phyloP scores from a whole-genome alignment of 2,329 filamentous ascomycete species.

The Sporothrix sp. region DNA sequence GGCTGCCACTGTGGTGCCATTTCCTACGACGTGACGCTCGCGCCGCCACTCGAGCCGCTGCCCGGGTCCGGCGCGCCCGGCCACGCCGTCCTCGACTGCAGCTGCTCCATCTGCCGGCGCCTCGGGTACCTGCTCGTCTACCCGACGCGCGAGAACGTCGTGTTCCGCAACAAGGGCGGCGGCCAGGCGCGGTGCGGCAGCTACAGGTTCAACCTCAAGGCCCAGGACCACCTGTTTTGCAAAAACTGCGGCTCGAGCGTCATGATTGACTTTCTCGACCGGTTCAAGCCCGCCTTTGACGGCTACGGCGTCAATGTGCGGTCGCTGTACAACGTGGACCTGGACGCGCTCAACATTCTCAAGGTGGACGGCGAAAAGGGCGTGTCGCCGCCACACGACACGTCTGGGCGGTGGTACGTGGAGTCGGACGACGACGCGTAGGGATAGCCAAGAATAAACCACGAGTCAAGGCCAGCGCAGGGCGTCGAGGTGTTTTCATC shows the following conservation, averaged over 20 bases:
- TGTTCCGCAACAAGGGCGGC: conserved; percentile 29
- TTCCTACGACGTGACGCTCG: conserved; percentile 37
- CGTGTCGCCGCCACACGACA: conserved; percentile 27
- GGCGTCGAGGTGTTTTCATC: too few relatives aligned
- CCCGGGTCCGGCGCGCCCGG: conserved; percentile 36
- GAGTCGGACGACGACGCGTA: conserved; percentile 16
- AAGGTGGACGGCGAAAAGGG: conserved; percentile 29
- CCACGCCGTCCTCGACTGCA: conserved; percentile 38
- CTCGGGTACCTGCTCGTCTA: conserved; percentile 43
- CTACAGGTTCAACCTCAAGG: conserved; percentile 39
- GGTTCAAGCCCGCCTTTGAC: conserved; percentile 19
- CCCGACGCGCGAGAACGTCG: conserved; percentile 29
- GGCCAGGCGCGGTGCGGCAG: conserved; percentile 26
- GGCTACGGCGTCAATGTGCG: conserved; percentile 31
- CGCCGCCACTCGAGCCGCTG: conserved; percentile 39
- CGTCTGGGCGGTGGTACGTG: conserved; percentile 27
- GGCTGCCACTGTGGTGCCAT: conserved; percentile 46
- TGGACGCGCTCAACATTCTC: conserved; percentile 29
- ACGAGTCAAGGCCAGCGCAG: too few relatives aligned
- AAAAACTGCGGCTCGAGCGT: conserved; percentile 37
- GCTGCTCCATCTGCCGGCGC: conserved; percentile 43
- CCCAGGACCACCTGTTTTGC: conserved; percentile 40
- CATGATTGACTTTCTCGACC: conserved; percentile 35
- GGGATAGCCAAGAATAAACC: too few relatives aligned
- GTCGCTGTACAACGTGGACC: conserved; percentile 32